Percentiles rank a stretch among this genome's conserved stretches.
phyloP scores from a whole-genome alignment of 495 filamentous ascomycete species.

The Trichoderma asperelloides region DNA sequence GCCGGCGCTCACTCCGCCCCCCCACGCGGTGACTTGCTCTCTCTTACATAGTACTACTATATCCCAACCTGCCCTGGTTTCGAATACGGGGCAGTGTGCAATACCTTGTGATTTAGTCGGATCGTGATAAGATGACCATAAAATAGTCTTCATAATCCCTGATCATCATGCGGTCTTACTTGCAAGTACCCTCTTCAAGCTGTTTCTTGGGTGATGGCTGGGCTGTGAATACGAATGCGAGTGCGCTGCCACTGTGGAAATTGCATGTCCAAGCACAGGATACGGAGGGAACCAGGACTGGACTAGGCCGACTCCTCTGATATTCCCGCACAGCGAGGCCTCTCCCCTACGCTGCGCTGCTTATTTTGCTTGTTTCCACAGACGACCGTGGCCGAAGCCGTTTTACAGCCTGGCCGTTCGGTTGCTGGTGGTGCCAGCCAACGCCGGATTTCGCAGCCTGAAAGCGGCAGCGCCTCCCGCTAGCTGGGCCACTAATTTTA shows the following conservation, averaged over 20 bases:
- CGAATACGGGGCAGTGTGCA: background rate
- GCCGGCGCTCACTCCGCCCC: background rate
- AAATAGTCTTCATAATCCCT: background rate
- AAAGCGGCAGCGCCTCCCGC: background rate
- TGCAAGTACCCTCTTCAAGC: background rate
- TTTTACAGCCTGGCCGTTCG: background rate
- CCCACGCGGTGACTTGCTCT: too few species aligned
- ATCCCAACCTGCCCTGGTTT: too few species aligned
- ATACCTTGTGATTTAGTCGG: background rate
- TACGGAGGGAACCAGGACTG: background rate
- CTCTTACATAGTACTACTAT: too few species aligned
- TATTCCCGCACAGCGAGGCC: background rate
- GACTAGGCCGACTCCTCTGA: background rate
- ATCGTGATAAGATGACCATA: background rate
- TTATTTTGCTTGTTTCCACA: background rate
- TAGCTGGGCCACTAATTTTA: conserved; percentile 3
- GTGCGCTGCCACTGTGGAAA: background rate
- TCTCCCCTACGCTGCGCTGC: background rate
- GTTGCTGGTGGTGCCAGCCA: background rate
- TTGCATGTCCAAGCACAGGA: background rate
- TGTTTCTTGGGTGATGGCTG: too few species aligned
- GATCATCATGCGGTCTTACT: background rate
- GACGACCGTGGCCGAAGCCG: background rate
- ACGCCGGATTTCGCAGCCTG: conserved; percentile 3
- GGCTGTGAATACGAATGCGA: conserved; percentile 9